A percentile compares a stretch with the other conserved stretches of the same genome.
Evolutionary conservation across 2,329 filamentous ascomycete genomes (phyloP).

Genomic region (Fusarium denticulatum): DNA sequence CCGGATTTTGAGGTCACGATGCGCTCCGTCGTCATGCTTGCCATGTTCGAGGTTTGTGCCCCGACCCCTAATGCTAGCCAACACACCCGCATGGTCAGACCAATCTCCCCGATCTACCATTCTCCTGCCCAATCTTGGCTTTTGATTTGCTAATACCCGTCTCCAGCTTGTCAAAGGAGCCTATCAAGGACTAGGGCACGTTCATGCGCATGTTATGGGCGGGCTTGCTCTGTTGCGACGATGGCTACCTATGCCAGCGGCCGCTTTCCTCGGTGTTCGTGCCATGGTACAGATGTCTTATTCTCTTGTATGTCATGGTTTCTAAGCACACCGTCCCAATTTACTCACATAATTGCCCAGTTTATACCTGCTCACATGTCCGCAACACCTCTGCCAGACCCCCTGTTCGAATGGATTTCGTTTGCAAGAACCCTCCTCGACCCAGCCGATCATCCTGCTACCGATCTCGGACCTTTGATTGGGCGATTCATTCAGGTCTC

Average conservation of each 20-base stretch:
- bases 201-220: conserved; percentile 68
- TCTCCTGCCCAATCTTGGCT: not conserved
- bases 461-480: conserved; percentile 54
- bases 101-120: conserved; percentile 8
- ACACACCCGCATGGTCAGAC: conserved; percentile 19
- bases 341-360: conserved; percentile 43
- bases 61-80: conserved; percentile 3
- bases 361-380: conserved; percentile 57
- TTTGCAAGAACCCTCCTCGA: conserved; percentile 50
- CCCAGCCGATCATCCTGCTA: conserved; percentile 51
- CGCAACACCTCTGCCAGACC: conserved; percentile 51
- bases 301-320: conserved; percentile 58
- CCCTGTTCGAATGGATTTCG: conserved; percentile 56
- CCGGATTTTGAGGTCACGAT: conserved; percentile 57
- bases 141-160: conserved; percentile 27
- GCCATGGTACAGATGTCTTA: conserved; percentile 66
- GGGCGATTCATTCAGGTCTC: conserved; percentile 54
- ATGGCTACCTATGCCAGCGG: conserved; percentile 52
- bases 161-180: conserved; percentile 58
- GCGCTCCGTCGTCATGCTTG: conserved; percentile 65
- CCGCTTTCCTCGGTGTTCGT: conserved; percentile 57
- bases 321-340: not conserved
- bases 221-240: conserved; percentile 66
- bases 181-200: conserved; percentile 58
- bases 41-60: conserved; percentile 67